Evolutionary conservation across 1,284 basidiomycete genomes (phyloP), one percentile per base, ranked within the genome.

Genomic region (Ceratobasidium sp.): DNA sequence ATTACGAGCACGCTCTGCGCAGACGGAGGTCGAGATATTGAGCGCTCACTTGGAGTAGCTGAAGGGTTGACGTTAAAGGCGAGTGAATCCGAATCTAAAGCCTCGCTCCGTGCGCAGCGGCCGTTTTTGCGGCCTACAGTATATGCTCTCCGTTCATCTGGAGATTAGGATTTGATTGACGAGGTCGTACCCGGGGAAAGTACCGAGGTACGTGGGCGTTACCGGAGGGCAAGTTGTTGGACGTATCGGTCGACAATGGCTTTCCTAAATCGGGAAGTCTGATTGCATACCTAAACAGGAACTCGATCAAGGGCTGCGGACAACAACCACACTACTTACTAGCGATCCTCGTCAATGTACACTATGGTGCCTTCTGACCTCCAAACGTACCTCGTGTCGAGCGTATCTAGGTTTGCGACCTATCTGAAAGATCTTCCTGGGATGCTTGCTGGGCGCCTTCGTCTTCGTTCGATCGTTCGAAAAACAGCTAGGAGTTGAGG

Each of bases 161-260:
- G 64, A 11, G 29, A 66, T 54, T 6, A 31, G 1, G 33, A 11
- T 53, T 57, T 44, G 51, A 69, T 44, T 22, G 51, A 57, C 36
- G 41, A 59, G 50, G 24, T 24, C 51, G 44, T 47, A 47, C 51
- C n/a, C 29, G 29, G 56, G 67, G 67, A 71, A 71, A 71, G 54
- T 60, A 71, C 33, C 67, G 53, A 57, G 53, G 14, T 48, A 45
- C 19, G 47, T 44, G 54, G 67, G 54, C 64, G 64, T 33, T 50
- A 66, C 31, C 19, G 6, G 64, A 22, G 59, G 36, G 59, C 33
- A 60, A 60, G 6, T 41, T 56, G 19, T 22, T 22, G 41, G n/a
- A 45, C 67, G 24, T 47, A 59, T 60, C 48, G 27, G 54, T 56
- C 54, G 56, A 71, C 67, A 71, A 71, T 59, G 54, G 67, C 41